Evolutionary conservation across 768 basidiomycete species (phyloP).

Genomic region (Phylloporus sp.): DNA sequence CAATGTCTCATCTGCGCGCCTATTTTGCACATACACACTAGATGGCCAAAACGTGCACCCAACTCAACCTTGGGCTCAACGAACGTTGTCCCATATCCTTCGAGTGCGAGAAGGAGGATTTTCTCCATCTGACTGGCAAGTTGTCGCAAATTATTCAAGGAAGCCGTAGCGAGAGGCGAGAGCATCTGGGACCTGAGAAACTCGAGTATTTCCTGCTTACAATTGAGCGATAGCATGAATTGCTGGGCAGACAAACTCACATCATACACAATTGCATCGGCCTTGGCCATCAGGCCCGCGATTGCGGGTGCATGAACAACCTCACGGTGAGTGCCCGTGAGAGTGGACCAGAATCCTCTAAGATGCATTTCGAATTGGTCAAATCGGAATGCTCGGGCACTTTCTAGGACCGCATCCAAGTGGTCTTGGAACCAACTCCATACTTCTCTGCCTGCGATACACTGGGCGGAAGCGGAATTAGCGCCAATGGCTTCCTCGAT

Average conservation of each 20-base stretch:
- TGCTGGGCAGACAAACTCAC: conserved; percentile 47
- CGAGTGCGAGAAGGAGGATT: conserved; percentile 74
- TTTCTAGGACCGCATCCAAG: conserved; percentile 77
- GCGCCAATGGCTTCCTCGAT: conserved; percentile 82
- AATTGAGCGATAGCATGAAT: conserved; percentile 14
- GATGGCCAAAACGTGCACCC: conserved; percentile 86
- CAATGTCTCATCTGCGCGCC: not conserved
- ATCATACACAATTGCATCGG: conserved; percentile 87
- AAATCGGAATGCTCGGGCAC: conserved; percentile 71
- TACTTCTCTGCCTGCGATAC: conserved; percentile 77
- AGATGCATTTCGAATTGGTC: conserved; percentile 89
- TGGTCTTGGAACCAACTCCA: conserved; percentile 95
- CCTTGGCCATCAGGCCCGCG: conserved; percentile 84
- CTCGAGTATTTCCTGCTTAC: conserved; percentile 77
- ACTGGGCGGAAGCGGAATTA: conserved; percentile 70
- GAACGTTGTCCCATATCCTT: conserved; percentile 82
- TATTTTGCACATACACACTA: conserved; percentile 65
- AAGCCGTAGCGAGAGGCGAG: conserved; percentile 63
- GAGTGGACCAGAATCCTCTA: conserved; percentile 78
- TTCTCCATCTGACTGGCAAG: conserved; percentile 92
- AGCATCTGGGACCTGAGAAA: conserved; percentile 82
- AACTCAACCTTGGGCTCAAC: conserved; percentile 90
- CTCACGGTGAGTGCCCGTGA: conserved; percentile 75
- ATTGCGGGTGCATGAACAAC: conserved; percentile 87
- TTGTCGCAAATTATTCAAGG: conserved; percentile 69